These are phyloP conservation scores for Fomitopsis palustris DNA, from an alignment of 1,284 basidiomycete genomes.

Conservation along the genomic window DNA sequence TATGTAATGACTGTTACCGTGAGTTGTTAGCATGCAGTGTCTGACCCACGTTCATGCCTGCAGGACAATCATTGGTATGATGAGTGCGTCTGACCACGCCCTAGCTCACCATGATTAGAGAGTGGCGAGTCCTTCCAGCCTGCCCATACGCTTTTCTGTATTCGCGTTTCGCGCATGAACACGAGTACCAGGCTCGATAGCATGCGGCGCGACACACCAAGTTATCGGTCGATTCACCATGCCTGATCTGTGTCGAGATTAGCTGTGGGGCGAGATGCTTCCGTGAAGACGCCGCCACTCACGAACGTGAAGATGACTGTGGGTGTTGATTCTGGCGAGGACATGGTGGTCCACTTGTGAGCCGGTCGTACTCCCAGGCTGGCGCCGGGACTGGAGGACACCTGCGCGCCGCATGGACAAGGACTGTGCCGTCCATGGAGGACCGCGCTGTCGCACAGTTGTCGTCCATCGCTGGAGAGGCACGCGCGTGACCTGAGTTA, in stretches of 20 bases:
- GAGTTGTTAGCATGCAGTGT: neutral
- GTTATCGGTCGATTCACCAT: conserved; percentile 78
- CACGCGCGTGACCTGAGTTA: neutral
- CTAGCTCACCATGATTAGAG: conserved; percentile 72
- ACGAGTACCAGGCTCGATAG: neutral
- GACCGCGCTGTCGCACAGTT: too few relatives aligned
- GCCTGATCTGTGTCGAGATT: conserved; percentile 45
- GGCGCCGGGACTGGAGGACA: neutral
- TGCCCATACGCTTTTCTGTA: conserved; percentile 67
- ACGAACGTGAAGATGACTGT: conserved; percentile 27
- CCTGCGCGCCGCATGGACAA: neutral
- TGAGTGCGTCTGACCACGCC: neutral
- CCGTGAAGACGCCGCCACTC: conserved; percentile 3
- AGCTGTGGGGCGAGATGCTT: conserved; percentile 5
- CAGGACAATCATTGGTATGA: neutral
- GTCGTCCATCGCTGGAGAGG: neutral
- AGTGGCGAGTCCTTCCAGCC: conserved; percentile 84
- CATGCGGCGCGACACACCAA: conserved; percentile 35
- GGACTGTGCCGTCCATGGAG: neutral
- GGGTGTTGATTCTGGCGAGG: conserved; percentile 2
- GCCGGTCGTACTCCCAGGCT: neutral
- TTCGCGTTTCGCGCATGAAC: neutral
- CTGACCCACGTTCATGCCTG: conserved; percentile 66
- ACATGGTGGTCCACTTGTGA: conserved; percentile 9
- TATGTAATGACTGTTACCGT: conserved; percentile 25